Evolutionary conservation across 1,284 basidiomycete genomes (phyloP).

Genomic region (Ustilago trichophora): DNA sequence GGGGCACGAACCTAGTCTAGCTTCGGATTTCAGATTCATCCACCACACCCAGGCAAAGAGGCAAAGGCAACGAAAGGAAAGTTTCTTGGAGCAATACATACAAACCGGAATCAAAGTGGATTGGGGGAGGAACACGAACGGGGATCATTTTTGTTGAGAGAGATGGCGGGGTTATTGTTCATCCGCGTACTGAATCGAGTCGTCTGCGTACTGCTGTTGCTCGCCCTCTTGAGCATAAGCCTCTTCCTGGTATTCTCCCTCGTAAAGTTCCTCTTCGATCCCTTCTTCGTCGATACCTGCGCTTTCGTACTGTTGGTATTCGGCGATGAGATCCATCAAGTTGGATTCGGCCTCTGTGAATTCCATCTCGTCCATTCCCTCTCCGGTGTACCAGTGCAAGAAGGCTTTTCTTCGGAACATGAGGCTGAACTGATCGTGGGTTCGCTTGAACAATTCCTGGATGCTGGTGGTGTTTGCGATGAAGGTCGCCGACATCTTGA

Average conservation of each 20-base stretch:
- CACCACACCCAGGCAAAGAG: no score
- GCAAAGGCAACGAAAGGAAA: no score
- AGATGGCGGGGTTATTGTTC: slow-evolving; percentile 10
- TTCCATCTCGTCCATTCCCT: slow-evolving; percentile 68
- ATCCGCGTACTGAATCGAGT: slow-evolving; percentile 37
- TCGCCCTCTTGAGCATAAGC: no score
- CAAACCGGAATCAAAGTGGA: no score
- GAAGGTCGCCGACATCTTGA: slow-evolving; percentile 66
- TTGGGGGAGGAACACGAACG: no score
- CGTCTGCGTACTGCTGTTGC: slow-evolving; percentile 9
- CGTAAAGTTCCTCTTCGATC: slow-evolving; percentile 50
- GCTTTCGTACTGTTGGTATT: slow-evolving; percentile 64
- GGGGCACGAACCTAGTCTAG: no score
- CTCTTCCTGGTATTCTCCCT: neutral
- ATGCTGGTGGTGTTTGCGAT: slow-evolving; percentile 67
- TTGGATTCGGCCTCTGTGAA: slow-evolving; percentile 67
- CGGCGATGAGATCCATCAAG: slow-evolving; percentile 68
- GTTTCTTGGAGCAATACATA: no score
- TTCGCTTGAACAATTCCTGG: slow-evolving; percentile 63
- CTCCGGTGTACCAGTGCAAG: slow-evolving; percentile 67
- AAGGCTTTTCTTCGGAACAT: slow-evolving; percentile 67
- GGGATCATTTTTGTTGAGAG: neutral
- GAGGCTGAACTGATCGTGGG: slow-evolving; percentile 64
- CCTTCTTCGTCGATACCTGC: slow-evolving; percentile 68
- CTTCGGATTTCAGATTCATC: no score